Conservation (phyloP, 345 rosid genomes). For the Hibiscus trionum region DNA sequence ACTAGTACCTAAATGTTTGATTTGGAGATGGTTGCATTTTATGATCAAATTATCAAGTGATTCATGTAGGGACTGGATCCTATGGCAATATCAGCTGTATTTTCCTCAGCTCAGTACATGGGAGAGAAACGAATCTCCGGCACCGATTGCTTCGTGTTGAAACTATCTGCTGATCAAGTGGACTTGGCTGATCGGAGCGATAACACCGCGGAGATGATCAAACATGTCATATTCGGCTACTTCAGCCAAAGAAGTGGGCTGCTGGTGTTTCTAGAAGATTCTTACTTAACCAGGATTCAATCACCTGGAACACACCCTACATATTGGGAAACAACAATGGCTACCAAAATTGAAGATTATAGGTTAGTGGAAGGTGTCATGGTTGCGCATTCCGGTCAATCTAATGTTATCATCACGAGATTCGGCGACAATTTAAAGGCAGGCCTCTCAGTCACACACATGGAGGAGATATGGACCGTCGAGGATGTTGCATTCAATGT, state of each 20-base stretch:
- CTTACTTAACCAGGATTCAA: constrained; percentile 75
- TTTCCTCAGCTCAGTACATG: constrained; percentile 67
- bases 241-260: constrained; percentile 92
- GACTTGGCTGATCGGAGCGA: constrained; percentile 74
- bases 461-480: constrained; percentile 81
- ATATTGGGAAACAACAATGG: constrained; percentile 93
- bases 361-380: constrained; percentile 59
- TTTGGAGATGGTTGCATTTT: background rate
- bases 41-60: constrained; percentile 1
- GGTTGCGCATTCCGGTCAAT: constrained; percentile 81
- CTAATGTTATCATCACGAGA: constrained; percentile 65
- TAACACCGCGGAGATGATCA: constrained; percentile 85
- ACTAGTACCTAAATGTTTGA: background rate
- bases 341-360: constrained; percentile 68
- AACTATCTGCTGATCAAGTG: constrained; percentile 62
- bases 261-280: constrained; percentile 58
- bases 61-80: constrained; percentile 85
- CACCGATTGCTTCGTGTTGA: constrained; percentile 71
- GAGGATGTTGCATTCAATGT: constrained; percentile 88
- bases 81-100: constrained; percentile 65
- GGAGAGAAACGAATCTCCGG: constrained; percentile 73
- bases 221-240: constrained; percentile 76
- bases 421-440: constrained; percentile 72
- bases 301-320: constrained; percentile 66
- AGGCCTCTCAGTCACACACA: constrained; percentile 62